Base-by-base conservation (phyloP, 2,329 filamentous ascomycete species). In the Ascosphaera acerosa region DNA sequence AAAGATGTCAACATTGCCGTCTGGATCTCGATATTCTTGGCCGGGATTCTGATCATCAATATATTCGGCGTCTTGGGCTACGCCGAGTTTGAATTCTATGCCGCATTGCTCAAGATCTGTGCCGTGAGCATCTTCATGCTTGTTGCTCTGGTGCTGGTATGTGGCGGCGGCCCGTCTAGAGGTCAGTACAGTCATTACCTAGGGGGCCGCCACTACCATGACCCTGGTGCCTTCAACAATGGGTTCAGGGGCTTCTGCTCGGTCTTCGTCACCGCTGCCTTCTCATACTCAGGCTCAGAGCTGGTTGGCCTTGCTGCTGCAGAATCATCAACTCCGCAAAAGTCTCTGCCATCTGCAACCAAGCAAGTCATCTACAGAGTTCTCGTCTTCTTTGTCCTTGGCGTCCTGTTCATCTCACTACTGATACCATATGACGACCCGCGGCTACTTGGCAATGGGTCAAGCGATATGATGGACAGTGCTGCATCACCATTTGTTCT, bases 121-220 rank as follows among this genome's bases (percentile, higher is more conserved):
- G 76, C 78, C 22, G 67, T 89, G 12, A 72, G 87, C 36, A 76
- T 74, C 34, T 87, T 82, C 53, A 80, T 84, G 69, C 66, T 91
- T 31, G 66, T 90, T 3, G 81, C 76, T 6, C 69, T 89, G 33
- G 67, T 89, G 34, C 51, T 58, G 33, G 51, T 55, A 34, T 50
- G 48, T 25, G 54, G 54, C 25, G 55, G 54, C 32, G 50, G 50
- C 3, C 51, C 52, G 12, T 54, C 40, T 3, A 42, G 45, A 10
- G 52, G 49, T 9, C 39, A 42, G 29, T 40, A 35, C 22, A 27
- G 30, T 18, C 37, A 41, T 12, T 50, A 49, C 31, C 39, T 40
- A 33, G 47, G 46, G 23, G 44, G 41, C 2, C 33, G 39, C 43
- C 54, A 47, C 45, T 52, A 48, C 55, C 44, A 53, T 42, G 37